Evolutionary conservation across 139 green algal genomes (phyloP), one percentile per base, ranked within the genome.

Genomic region (Desmodesmus armatus): DNA sequence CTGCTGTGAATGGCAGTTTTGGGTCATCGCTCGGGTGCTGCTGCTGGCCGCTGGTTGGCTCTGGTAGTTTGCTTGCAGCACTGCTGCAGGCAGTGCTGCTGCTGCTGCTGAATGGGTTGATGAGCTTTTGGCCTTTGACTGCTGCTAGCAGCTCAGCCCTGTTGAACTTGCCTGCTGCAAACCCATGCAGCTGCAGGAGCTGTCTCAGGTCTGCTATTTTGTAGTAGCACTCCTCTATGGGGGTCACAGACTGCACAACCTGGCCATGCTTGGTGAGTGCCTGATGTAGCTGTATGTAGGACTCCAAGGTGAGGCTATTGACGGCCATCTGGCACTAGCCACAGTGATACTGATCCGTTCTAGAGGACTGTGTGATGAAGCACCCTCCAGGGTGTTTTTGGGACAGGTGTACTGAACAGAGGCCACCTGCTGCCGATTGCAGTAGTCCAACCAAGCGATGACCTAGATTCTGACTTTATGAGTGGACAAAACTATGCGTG

Each of bases 171-270:
- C 2, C 27, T 72, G 67, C 29, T 43, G 25, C 39, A 29, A 27
- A 88, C 77, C 79, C 85, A 49, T 85, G 78, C n/a, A 89, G 27
- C 11, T 35, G 31, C 33, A 89, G 85, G 41, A 86, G 47, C 87
- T 88, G 77, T 27, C 67, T 55, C 27, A 92, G 70, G 79, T 91
- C 87, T 25, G n/a, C 25, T 5, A 92, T 41, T 43, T 83, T 86
- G 77, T 79, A 90, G 39, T 82, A 85, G 29, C 79, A 65, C 60
- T 87, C 75, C 65, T 92, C 87, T 21, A 91, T 80, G 3, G 71
- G 23, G 25, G 67, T 75, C 1, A 87, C 78, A 33, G 39, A 29
- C 39, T 90, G 89, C 29, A 89, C 86, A 2, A 25, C 49, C 7
- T 39, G 35, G 11, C 27, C 63, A 13, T 62, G 74, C 66, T 89